Evolutionary conservation across 345 rosid genomes (phyloP), one percentile per base, ranked within the genome.

Genomic region (Anacardium occidentale): DNA sequence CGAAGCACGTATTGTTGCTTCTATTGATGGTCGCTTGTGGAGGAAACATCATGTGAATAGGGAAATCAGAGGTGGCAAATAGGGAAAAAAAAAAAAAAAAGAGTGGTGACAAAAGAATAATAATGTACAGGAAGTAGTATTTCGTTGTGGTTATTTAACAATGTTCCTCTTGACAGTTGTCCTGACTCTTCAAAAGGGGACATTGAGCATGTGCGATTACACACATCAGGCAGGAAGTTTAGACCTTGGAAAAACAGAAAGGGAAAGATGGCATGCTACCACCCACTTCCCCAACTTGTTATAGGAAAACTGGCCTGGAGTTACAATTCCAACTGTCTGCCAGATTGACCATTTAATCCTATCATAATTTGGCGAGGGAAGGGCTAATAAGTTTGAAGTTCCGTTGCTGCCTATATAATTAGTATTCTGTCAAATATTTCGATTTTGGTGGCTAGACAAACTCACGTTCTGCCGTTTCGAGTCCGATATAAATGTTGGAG

Each of bases 81-180:
- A 26, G 58, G 56, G 25, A 7, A 58, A 47, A 20, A 58, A 25
- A 12, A 55, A 18, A n/a, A n/a, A n/a, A n/a, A n/a, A n/a, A n/a
- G 69, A 66, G 55, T 62, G 65, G 68, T 52, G 47, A 54, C 58
- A 45, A 66, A 71, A 14, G 65, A 74, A 64, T 55, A 74, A 64
- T 55, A 14, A 32, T 64, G 61, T 57, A 40, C 59, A 48, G 5
- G 2, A 10, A 48, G 51, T 48, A 42, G 18, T 47, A 34, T 37
- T 54, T 18, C 62, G 62, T 75, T 17, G 73, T 59, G 64, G 54
- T 42, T 68, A 24, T 65, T 62, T 62, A 34, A 67, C 59, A 75
- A 37, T 70, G 34, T 32, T 77, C 53, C 34, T 62, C 52, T 52
- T 68, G 87, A 83, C 85, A 79, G 85, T 78, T 79, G 83, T 77